Conservation (phyloP, 768 basidiomycete genomes). For the Hydnum rufescens region DNA sequence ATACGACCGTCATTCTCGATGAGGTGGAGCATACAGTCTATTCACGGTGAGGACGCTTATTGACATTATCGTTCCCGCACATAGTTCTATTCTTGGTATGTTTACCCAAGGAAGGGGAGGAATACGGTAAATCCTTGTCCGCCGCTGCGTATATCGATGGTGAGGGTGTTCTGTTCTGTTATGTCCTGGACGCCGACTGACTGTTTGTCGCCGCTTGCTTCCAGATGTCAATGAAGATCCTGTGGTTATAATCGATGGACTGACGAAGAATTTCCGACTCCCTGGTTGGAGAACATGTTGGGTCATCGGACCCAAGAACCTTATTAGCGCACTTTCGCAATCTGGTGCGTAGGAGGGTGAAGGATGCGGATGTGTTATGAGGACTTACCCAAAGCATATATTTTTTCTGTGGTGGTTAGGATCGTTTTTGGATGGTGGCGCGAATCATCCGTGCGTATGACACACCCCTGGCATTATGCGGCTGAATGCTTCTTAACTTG, state of each 20-base stretch:
- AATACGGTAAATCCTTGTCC: conserved; percentile 59
- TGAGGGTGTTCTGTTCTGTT: conserved; percentile 3
- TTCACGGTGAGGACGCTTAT: too few relatives aligned
- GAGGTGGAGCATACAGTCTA: conserved; percentile 49
- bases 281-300: conserved; percentile 88
- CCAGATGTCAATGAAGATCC: conserved; percentile 69
- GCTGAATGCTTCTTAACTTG: too few relatives aligned
- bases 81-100: conserved; percentile 91
- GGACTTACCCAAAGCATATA: too few relatives aligned
- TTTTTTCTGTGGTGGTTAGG: too few relatives aligned
- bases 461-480: background rate
- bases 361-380: too few relatives aligned
- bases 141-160: conserved; percentile 61
- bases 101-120: conserved; percentile 63
- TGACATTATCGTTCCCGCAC: too few relatives aligned
- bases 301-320: conserved; percentile 80
- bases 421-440: conserved; percentile 91
- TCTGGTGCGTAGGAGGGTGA: too few relatives aligned
- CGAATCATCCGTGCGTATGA: conserved; percentile 70
- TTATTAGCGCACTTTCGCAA: conserved; percentile 77
- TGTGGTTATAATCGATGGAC: conserved; percentile 71
- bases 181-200: too few relatives aligned
- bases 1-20: conserved; percentile 69
- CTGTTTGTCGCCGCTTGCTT: background rate
- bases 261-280: conserved; percentile 93